phyloP scores from a whole-genome alignment of 2,329 filamentous ascomycete species.

The Arthrobotrys megalospora region DNA sequence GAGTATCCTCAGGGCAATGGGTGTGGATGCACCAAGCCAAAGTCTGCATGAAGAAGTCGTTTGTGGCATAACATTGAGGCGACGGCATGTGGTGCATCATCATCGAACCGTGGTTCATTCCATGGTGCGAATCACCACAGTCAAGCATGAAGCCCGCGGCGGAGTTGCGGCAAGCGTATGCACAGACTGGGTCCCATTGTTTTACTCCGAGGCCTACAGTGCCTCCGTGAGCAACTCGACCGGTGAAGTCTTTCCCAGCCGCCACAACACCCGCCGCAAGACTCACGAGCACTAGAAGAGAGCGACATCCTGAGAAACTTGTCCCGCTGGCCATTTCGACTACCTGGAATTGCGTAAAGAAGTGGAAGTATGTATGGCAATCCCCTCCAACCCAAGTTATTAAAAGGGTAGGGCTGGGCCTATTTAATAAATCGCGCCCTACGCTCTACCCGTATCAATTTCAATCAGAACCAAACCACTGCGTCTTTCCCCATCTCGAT shows the following conservation, averaged over 20 bases:
- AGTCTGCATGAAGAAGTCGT: constrained; percentile 35
- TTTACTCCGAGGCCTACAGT: constrained; percentile 20
- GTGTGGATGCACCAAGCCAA: constrained; percentile 65
- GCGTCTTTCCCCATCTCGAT: background rate
- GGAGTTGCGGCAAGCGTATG: constrained; percentile 30
- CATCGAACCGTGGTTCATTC: constrained; percentile 5
- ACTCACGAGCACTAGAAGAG: background rate
- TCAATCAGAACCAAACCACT: background rate
- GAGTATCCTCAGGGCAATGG: constrained; percentile 62
- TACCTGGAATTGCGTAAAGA: too few species aligned
- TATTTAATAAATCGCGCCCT: too few species aligned
- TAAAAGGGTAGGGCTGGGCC: too few species aligned
- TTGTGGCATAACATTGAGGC: constrained; percentile 25
- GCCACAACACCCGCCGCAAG: too few species aligned
- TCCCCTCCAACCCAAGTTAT: too few species aligned
- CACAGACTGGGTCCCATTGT: constrained; percentile 26
- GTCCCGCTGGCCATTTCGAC: background rate
- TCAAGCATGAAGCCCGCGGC: constrained; percentile 24
- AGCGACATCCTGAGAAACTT: background rate
- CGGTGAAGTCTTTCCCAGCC: constrained; percentile 20
- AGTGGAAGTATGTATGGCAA: too few species aligned
- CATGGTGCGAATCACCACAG: constrained; percentile 1
- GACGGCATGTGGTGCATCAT: constrained; percentile 34
- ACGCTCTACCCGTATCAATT: too few species aligned
- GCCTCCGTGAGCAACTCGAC: constrained; percentile 25